Percentiles rank a stretch among this genome's conserved stretches.
These are phyloP conservation scores for Leccinum subgranulosum DNA, from an alignment of 768 basidiomycete species.

Conservation along the genomic window DNA sequence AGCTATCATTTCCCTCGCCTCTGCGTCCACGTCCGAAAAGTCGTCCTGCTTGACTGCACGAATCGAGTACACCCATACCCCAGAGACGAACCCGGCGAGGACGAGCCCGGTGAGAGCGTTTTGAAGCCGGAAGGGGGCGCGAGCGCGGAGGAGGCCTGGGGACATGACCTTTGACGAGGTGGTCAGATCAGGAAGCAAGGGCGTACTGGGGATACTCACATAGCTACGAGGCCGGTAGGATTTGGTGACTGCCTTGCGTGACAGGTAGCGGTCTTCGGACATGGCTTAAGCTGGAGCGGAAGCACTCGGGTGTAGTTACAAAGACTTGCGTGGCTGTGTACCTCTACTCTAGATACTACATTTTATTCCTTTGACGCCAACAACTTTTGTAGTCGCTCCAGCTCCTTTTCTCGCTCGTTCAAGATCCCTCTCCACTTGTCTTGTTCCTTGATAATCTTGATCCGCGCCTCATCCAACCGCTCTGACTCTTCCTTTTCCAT, in stretches of 20 bases:
- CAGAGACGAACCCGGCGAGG: constrained; percentile 71
- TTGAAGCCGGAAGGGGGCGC: constrained; percentile 73
- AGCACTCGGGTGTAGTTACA: not conserved
- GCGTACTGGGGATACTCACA: constrained; percentile 17
- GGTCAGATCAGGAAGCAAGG: not conserved
- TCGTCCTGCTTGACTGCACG: constrained; percentile 91
- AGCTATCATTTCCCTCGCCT: constrained; percentile 55
- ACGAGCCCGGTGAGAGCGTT: constrained; percentile 77
- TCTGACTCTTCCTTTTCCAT: constrained; percentile 91
- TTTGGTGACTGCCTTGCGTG: constrained; percentile 28
- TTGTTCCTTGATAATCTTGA: constrained; percentile 69
- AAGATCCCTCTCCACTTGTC: constrained; percentile 66
- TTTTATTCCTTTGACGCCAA: constrained; percentile 17
- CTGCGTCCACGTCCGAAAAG: constrained; percentile 83
- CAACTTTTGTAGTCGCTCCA: constrained; percentile 62
- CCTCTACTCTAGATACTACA: not conserved
- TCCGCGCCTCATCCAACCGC: constrained; percentile 72
- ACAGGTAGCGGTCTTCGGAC: constrained; percentile 34
- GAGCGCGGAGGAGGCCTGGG: constrained; percentile 80
- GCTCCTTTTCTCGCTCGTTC: constrained; percentile 80
- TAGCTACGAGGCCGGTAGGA: constrained; percentile 41
- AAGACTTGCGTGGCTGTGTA: not conserved
- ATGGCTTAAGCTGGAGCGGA: constrained; percentile 16
- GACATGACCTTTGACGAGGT: constrained; percentile 59
- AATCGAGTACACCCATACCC: constrained; percentile 92